Conservation (phyloP, 495 filamentous ascomycete species). For the Entonaema liquescens region DNA sequence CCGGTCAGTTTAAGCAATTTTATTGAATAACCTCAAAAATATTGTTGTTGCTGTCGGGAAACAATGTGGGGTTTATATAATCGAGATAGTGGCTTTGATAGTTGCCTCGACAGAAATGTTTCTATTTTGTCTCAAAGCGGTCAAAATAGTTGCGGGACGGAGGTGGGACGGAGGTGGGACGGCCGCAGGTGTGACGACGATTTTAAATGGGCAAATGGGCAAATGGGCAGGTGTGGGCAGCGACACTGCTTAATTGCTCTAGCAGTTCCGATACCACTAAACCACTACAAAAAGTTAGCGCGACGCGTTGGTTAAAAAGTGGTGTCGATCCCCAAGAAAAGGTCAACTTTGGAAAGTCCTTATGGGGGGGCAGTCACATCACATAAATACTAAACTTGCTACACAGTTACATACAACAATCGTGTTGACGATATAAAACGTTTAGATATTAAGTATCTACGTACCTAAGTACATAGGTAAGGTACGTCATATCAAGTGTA, state of each 20-base stretch:
- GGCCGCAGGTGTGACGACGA: not conserved
- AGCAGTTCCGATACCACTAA: not conserved
- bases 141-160: constrained; percentile 24
- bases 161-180: constrained; percentile 7
- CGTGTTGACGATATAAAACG: not conserved
- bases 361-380: not conserved
- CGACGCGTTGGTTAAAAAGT: constrained; percentile 15
- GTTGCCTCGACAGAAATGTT: constrained; percentile 29
- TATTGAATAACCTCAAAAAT: not conserved
- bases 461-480: too few relatives aligned
- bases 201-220: not conserved
- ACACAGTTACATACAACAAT: not conserved
- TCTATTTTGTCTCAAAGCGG: constrained; percentile 31
- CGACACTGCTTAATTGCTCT: not conserved
- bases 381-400: not conserved
- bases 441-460: not conserved
- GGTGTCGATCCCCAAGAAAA: constrained; percentile 9
- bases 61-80: not conserved
- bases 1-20: not conserved
- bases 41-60: not conserved
- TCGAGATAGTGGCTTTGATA: constrained; percentile 1
- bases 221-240: not conserved
- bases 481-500: not conserved
- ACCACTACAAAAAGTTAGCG: constrained; percentile 21
- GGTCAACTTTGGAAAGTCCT: not conserved